Conservation (phyloP, 2,329 filamentous ascomycete species). For the Stachybotrys elegans region DNA sequence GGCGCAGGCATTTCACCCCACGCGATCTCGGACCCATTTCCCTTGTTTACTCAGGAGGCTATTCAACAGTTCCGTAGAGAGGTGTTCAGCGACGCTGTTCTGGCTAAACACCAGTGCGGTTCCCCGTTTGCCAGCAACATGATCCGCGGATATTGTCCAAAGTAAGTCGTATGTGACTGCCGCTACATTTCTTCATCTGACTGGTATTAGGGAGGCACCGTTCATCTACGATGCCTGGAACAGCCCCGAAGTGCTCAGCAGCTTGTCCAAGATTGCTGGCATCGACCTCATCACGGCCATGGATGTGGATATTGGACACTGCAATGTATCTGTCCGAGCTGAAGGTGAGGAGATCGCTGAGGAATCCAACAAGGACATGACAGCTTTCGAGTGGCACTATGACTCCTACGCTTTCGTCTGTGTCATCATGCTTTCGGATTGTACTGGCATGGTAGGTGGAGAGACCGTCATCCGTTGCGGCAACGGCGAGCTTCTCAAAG, state of each 20-base stretch:
- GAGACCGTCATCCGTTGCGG: slow-evolving; percentile 54
- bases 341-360: slow-evolving; percentile 21
- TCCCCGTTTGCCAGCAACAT: slow-evolving; percentile 43
- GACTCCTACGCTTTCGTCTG: slow-evolving; percentile 65
- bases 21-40: slow-evolving; percentile 61
- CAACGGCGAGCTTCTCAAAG: slow-evolving; percentile 47
- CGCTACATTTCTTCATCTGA: background rate
- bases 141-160: slow-evolving; percentile 38
- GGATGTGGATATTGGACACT: slow-evolving; percentile 48
- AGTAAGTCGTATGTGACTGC: slow-evolving; percentile 37
- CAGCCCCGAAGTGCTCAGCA: slow-evolving; percentile 35
- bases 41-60: slow-evolving; percentile 56
- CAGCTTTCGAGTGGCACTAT: slow-evolving; percentile 58
- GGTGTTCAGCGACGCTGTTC: slow-evolving; percentile 52
- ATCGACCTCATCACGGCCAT: slow-evolving; percentile 49
- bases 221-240: slow-evolving; percentile 55
- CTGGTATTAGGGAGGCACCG: slow-evolving; percentile 39
- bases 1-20: slow-evolving; percentile 54
- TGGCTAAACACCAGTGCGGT: slow-evolving; percentile 51
- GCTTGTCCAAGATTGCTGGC: slow-evolving; percentile 47
- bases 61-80: slow-evolving; percentile 58
- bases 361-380: slow-evolving; percentile 33
- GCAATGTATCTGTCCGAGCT: slow-evolving; percentile 46
- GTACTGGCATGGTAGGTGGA: slow-evolving; percentile 57
- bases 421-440: slow-evolving; percentile 61